A percentile compares a stretch with the other conserved stretches of the same genome.
Conservation (phyloP, 1,284 basidiomycete genomes). For the Waitea zeae region DNA sequence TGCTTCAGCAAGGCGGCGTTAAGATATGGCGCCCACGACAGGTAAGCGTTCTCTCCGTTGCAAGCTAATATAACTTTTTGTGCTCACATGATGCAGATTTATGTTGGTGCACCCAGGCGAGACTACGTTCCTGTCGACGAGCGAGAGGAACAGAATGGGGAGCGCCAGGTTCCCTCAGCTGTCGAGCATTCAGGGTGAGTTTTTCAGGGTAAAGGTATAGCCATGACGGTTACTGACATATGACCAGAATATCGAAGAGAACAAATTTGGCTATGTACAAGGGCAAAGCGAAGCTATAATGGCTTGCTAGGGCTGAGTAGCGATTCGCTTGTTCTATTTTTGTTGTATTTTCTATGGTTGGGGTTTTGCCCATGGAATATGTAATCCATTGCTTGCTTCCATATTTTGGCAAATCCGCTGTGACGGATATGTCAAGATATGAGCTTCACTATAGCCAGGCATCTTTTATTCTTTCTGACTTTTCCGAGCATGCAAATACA, state of each 20-base stretch:
- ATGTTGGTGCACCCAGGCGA: constrained; percentile 54
- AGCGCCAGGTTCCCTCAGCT: constrained; percentile 42
- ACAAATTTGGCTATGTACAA: constrained; percentile 55
- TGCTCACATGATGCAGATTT: constrained; percentile 35
- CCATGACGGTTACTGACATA: not conserved
- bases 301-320: too few relatives aligned
- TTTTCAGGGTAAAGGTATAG: not conserved
- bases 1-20: constrained; percentile 72
- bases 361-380: too few relatives aligned
- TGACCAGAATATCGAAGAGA: constrained; percentile 54
- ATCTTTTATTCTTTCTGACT: too few relatives aligned
- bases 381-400: too few relatives aligned
- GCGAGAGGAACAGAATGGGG: constrained; percentile 34
- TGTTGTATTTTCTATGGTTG: too few relatives aligned
- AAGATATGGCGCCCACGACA: constrained; percentile 85
- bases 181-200: constrained; percentile 65
- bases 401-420: too few relatives aligned
- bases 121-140: constrained; percentile 53
- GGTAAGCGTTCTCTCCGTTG: constrained; percentile 19
- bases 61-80: constrained; percentile 4
- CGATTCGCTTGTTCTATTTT: too few relatives aligned
- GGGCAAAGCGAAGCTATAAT: constrained; percentile 40
- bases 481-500: too few relatives aligned
- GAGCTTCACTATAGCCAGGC: too few relatives aligned
- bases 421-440: too few relatives aligned